Base-by-base conservation (phyloP, 2,329 filamentous ascomycete genomes). In the Sordariomycetes sp. region DNA sequence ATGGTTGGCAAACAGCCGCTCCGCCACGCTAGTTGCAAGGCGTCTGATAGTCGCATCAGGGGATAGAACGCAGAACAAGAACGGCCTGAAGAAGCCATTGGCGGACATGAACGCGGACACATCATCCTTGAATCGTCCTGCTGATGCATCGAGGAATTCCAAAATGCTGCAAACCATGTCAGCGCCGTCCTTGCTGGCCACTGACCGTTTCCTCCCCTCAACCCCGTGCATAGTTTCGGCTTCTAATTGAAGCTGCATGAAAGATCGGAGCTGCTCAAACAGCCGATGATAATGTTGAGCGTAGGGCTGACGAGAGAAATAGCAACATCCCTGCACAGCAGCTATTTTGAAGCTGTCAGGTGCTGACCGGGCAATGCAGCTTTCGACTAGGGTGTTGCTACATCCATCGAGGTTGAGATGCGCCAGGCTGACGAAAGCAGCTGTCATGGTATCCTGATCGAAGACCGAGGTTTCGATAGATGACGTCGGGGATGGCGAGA, bases 361-460 rank as follows among this genome's bases (percentile, higher is more conserved):
- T 2, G 77, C 62, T 35, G 61, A 65, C n/a, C 68, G 54, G 23
- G 69, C 61, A 30, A 81, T 64, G 42, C 78, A 82, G 8, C 61
- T 57, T 30, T 72, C 66, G 4, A 70, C 62, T 11, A 83, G 62
- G 16, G 64, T 66, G 28, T 74, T 72, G 32, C 77, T 63, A 38
- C 68, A 72, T 34, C 64, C 62, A 32, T 79, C 72, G 35, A 76
- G 68, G 46, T 73, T 75, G 23, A 83, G 58, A 43, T 81, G 70
- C 10, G 71, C 64, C 26, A 82, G 57, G 49, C 73, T 77, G 36
- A 82, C 75, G 48, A 82, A 79, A 4, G 77, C 70, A 24, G 75
- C 75, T 12, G 77, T 80, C 56, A 80, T 75, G 46, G 81, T 64
- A 38, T 79, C 70, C 49, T 75, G 71, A 37, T 80, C 76, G 42